Percentiles rank a stretch among this genome's conserved stretches.
These are phyloP conservation scores for Puccinellia tenuiflora DNA, from an alignment of 176 grass and related monocot species.

Conservation along the genomic window DNA sequence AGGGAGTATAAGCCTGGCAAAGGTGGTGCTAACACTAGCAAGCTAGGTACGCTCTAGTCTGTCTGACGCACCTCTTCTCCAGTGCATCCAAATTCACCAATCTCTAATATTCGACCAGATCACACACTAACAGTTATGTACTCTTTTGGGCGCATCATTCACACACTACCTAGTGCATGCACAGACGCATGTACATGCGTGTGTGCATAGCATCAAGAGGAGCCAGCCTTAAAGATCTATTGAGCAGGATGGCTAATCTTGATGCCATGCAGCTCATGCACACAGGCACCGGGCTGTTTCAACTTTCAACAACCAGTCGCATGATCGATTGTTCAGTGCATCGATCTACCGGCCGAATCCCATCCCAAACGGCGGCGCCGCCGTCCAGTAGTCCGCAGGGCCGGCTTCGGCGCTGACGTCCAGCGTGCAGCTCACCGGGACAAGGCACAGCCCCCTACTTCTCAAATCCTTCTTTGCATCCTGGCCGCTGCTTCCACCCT, in stretches of 20 bases:
- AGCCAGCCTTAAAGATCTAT: conserved; percentile 51
- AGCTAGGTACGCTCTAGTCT: neutral
- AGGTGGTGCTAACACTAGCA: neutral
- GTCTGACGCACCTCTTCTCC: neutral
- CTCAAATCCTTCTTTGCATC: conserved; percentile 60
- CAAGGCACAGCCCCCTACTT: conserved; percentile 83
- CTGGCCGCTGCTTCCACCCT: conserved; percentile 38
- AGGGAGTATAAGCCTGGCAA: neutral
- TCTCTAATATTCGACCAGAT: conserved; percentile 15
- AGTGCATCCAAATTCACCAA: neutral
- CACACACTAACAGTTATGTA: conserved; percentile 13
- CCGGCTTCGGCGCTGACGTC: conserved; percentile 44
- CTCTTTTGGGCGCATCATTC: neutral
- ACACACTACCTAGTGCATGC: neutral
- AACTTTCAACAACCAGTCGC: neutral
- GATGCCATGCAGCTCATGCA: conserved; percentile 40
- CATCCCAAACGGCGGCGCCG: conserved; percentile 45
- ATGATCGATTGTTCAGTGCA: neutral
- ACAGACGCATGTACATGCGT: neutral
- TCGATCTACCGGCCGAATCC: conserved; percentile 61
- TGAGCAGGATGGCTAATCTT: conserved; percentile 61
- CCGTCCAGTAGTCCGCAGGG: conserved; percentile 65
- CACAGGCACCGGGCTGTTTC: neutral
- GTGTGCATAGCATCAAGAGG: conserved; percentile 68
- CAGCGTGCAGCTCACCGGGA: conserved; percentile 70